phyloP scores from a whole-genome alignment of 75 land plant genomes.

The Gnetum montanum region DNA sequence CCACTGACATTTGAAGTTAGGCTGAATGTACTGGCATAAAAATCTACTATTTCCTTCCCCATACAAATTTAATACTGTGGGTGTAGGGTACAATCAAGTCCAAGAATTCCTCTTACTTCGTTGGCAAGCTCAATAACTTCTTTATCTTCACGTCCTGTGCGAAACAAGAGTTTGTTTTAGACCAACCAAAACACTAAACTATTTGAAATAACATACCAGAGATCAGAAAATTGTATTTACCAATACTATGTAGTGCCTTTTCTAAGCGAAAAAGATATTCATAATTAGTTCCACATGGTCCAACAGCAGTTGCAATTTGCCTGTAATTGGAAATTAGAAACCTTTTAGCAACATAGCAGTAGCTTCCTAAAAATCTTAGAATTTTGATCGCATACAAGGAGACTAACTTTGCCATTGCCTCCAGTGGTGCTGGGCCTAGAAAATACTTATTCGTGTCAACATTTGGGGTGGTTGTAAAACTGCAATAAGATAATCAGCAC shows the following conservation, averaged over 20 bases:
- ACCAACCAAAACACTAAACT: too few species aligned
- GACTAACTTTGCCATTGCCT: conserved; percentile 77
- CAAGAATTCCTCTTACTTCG: conserved; percentile 59
- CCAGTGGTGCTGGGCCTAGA: conserved; percentile 84
- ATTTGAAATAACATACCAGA: too few species aligned
- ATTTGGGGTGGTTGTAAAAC: conserved; percentile 68
- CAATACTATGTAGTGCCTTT: conserved; percentile 81
- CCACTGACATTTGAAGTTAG: too few species aligned
- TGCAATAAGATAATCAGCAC: conserved; percentile 27
- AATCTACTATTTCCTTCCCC: too few species aligned
- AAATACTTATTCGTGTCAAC: conserved; percentile 70
- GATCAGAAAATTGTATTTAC: too few species aligned
- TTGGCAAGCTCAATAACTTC: conserved; percentile 45
- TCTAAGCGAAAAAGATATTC: conserved; percentile 86
- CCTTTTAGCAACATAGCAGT: too few species aligned
- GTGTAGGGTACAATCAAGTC: too few species aligned
- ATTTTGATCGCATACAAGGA: too few species aligned
- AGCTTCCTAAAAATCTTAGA: too few species aligned
- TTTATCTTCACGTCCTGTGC: conserved; percentile 61
- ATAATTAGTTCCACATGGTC: conserved; percentile 90
- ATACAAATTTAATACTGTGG: too few species aligned
- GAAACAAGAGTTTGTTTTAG: too few species aligned
- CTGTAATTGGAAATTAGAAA: conserved; percentile 20
- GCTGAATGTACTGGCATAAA: too few species aligned
- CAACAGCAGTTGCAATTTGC: conserved; percentile 86